Evolutionary conservation across 352 stramenopile genomes (phyloP).

Genomic region (Thalassiosira ordinaria): DNA sequence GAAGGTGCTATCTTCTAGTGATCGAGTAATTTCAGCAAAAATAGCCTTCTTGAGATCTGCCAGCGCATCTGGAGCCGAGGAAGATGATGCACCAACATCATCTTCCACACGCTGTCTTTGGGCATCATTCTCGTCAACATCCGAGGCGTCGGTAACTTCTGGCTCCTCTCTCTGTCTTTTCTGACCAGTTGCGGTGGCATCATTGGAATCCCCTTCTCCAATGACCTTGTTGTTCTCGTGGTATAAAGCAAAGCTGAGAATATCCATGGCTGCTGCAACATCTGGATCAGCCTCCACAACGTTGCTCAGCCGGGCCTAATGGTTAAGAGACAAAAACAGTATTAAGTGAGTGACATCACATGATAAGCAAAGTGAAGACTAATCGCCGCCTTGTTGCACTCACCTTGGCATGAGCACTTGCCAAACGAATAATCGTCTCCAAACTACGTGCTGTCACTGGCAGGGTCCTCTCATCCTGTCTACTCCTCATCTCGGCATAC

Average conservation of each 20-base stretch:
- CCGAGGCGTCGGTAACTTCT: conserved; percentile 38
- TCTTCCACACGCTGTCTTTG: conserved; percentile 36
- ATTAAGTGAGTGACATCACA: too few relatives aligned
- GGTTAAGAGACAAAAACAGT: background rate
- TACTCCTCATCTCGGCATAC: conserved; percentile 96
- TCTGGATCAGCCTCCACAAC: conserved; percentile 78
- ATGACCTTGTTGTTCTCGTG: conserved; percentile 87
- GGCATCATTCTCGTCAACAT: conserved; percentile 28
- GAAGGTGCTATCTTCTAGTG: conserved; percentile 48
- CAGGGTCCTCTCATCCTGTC: conserved; percentile 91
- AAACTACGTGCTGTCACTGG: conserved; percentile 97
- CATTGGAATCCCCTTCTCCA: conserved; percentile 6
- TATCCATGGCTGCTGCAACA: conserved; percentile 89
- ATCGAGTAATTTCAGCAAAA: conserved; percentile 48
- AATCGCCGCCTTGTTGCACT: too few relatives aligned
- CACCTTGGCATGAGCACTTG: conserved; percentile 97
- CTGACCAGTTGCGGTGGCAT: conserved; percentile 15
- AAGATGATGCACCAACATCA: background rate
- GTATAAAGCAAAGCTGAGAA: conserved; percentile 98
- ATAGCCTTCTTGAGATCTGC: conserved; percentile 49
- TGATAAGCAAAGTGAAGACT: too few relatives aligned
- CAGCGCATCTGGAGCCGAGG: background rate
- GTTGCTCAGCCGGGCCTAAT: conserved; percentile 66
- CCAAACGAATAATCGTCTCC: conserved; percentile 99
- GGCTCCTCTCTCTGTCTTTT: conserved; percentile 41